Evolutionary conservation across 1,139 yeast species (phyloP).

Genomic region (Yamadazyma membranifaciens): DNA sequence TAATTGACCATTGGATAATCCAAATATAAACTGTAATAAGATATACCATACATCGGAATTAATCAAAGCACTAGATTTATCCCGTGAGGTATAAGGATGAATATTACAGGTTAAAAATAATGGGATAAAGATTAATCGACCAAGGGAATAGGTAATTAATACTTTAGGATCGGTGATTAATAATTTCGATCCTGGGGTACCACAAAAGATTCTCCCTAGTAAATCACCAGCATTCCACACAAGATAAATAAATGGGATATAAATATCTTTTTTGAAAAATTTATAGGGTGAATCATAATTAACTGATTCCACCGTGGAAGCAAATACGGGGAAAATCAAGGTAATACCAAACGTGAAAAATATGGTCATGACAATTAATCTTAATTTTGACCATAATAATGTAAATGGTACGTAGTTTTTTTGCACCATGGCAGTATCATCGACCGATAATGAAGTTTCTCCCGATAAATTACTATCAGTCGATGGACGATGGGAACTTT

Average conservation of each 20-base stretch:
- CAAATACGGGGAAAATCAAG: slow-evolving; percentile 85
- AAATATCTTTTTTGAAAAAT: slow-evolving; percentile 49
- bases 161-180: slow-evolving; percentile 38
- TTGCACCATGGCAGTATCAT: slow-evolving; percentile 11
- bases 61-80: slow-evolving; percentile 33
- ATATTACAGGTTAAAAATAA: slow-evolving; percentile 69
- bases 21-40: slow-evolving; percentile 70
- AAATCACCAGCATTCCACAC: slow-evolving; percentile 90
- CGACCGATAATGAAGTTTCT: not conserved
- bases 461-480: not conserved
- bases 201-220: slow-evolving; percentile 70
- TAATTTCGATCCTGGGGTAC: slow-evolving; percentile 40
- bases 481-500: not conserved
- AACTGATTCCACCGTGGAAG: slow-evolving; percentile 63
- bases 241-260: slow-evolving; percentile 74
- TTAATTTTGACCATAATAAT: slow-evolving; percentile 57
- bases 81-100: slow-evolving; percentile 38
- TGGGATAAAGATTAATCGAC: slow-evolving; percentile 58
- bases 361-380: slow-evolving; percentile 64
- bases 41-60: slow-evolving; percentile 69
- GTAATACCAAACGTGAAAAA: slow-evolving; percentile 76
- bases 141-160: slow-evolving; percentile 51
- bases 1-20: slow-evolving; percentile 84
- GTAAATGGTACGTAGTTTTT: slow-evolving; percentile 42
- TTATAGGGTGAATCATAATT: slow-evolving; percentile 27